Conservation (phyloP, 192 early-diverging fungal species). For the Phlyctochytrium arcticum region DNA sequence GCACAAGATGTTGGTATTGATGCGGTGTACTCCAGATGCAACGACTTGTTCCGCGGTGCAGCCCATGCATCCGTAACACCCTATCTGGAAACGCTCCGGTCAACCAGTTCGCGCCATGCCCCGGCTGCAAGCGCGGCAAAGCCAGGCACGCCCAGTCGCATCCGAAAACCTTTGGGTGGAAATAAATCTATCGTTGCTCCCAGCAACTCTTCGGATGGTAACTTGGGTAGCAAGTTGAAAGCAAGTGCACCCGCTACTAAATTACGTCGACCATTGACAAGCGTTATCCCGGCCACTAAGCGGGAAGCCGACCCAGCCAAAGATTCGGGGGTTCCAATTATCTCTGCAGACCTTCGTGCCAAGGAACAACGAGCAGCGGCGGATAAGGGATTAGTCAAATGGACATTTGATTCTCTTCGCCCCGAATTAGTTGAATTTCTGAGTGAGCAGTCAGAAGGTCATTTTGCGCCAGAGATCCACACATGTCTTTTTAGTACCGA, state of each 20-base stretch:
- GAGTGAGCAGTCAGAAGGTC: conserved; percentile 53
- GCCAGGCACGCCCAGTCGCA: conserved; percentile 9
- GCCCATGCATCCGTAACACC: conserved; percentile 70
- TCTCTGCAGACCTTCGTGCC: conserved; percentile 57
- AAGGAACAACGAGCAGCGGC: conserved; percentile 69
- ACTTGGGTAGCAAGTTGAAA: neutral
- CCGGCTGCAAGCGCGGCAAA: neutral
- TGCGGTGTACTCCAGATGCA: conserved; percentile 60
- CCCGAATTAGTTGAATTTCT: conserved; percentile 61
- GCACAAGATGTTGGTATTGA: conserved; percentile 70
- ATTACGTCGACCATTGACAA: neutral
- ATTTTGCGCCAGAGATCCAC: conserved; percentile 58
- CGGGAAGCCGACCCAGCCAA: neutral
- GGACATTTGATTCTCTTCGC: conserved; percentile 66
- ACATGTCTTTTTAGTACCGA: conserved; percentile 69
- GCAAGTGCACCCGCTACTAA: neutral
- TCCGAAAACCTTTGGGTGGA: neutral
- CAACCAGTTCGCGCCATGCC: neutral
- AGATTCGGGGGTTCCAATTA: conserved; percentile 40
- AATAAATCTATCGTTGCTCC: neutral
- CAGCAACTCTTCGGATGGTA: neutral
- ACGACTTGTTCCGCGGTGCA: conserved; percentile 74
- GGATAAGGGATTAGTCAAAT: conserved; percentile 65
- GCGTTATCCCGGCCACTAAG: conserved; percentile 1
- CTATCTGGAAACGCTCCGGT: conserved; percentile 22